Percentiles rank a stretch among this genome's conserved stretches.
Conservation (phyloP, 768 basidiomycete genomes). For the Hygrocybe punicea region DNA sequence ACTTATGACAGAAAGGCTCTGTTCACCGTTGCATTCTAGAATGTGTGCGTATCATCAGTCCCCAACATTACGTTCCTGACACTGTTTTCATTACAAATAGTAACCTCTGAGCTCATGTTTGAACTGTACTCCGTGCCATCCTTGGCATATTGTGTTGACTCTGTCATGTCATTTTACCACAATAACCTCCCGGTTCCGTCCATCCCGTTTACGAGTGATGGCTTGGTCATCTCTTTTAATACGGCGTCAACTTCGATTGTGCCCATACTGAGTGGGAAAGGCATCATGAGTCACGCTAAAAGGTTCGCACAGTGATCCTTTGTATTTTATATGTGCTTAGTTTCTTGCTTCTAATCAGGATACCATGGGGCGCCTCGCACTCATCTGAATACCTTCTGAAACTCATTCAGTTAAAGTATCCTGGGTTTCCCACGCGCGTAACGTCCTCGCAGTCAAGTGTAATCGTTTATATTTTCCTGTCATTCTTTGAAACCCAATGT, state of each 20-base stretch:
- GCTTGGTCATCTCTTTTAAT: constrained; percentile 87
- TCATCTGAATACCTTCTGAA: constrained; percentile 90
- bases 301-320: constrained; percentile 45
- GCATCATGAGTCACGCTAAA: constrained; percentile 81
- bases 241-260: constrained; percentile 88
- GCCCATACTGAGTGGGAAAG: constrained; percentile 79
- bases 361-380: constrained; percentile 92
- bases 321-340: not conserved
- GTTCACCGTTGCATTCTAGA: constrained; percentile 85
- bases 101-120: constrained; percentile 95
- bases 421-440: constrained; percentile 84
- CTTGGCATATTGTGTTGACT: constrained; percentile 84
- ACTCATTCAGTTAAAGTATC: constrained; percentile 92
- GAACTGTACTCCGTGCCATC: constrained; percentile 87
- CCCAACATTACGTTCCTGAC: constrained; percentile 5
- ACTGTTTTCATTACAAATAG: constrained; percentile 38
- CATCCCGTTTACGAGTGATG: constrained; percentile 56
- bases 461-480: constrained; percentile 8
- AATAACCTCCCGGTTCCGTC: constrained; percentile 48
- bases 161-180: constrained; percentile 88
- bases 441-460: constrained; percentile 76
- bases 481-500: not conserved
- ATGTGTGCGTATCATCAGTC: constrained; percentile 52
- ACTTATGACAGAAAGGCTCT: constrained; percentile 89
- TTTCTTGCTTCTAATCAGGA: constrained; percentile 42